These are phyloP conservation scores for Fusarium albidum DNA, from an alignment of 2,329 filamentous ascomycete species.

Conservation along the genomic window DNA sequence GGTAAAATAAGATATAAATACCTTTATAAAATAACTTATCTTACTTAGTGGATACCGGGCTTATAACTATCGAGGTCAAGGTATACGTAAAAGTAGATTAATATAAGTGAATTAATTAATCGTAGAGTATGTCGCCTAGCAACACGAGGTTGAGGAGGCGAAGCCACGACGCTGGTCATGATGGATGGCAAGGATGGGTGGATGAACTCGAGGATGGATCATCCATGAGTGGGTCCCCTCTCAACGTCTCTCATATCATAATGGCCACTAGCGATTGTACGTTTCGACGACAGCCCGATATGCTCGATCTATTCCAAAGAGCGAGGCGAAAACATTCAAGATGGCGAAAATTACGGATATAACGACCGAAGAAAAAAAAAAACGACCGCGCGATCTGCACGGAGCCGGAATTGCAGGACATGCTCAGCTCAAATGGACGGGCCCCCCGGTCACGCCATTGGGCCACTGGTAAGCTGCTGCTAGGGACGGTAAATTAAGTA, in stretches of 20 bases:
- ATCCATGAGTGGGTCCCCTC: slow-evolving; percentile 21
- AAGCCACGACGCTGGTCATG: slow-evolving; percentile 31
- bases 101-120: too few species aligned
- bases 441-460: slow-evolving; percentile 29
- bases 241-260: slow-evolving; percentile 28
- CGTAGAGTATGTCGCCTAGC: slow-evolving; percentile 14
- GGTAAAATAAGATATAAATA: too few species aligned
- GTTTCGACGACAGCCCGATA: slow-evolving; percentile 7
- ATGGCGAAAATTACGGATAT: slow-evolving; percentile 7
- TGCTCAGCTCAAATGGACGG: slow-evolving; percentile 14
- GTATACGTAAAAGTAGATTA: too few species aligned
- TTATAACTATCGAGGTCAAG: too few species aligned
- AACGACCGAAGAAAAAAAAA: slow-evolving; percentile 1
- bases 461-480: slow-evolving; percentile 11
- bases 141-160: slow-evolving; percentile 38
- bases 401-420: slow-evolving; percentile 36
- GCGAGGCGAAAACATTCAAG: slow-evolving; percentile 1
- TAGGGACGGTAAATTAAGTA: slow-evolving; percentile 41
- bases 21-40: too few species aligned
- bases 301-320: slow-evolving; percentile 4
- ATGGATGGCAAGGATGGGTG: slow-evolving; percentile 33
- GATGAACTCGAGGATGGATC: slow-evolving; percentile 28
- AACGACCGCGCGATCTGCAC: slow-evolving; percentile 32
- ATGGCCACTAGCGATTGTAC: slow-evolving; percentile 4
- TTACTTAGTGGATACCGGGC: too few species aligned